Evolutionary conservation across 805 yeast species (phyloP).

Genomic region (Candida gorgasii): DNA sequence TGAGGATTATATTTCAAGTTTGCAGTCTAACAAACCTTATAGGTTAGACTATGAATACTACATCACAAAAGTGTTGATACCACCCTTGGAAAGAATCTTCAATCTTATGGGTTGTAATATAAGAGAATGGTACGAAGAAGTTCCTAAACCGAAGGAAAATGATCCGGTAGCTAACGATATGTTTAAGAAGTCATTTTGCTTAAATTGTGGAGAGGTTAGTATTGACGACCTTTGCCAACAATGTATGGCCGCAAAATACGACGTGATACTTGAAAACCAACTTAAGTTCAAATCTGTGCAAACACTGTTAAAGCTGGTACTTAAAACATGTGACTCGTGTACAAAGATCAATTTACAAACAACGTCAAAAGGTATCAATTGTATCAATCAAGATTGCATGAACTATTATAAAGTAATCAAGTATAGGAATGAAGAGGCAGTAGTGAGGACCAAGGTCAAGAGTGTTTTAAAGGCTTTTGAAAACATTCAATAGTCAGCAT

Average conservation of each 20-base stretch:
- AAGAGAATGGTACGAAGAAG: slow-evolving; percentile 68
- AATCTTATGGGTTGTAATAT: slow-evolving; percentile 82
- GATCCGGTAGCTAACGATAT: not conserved
- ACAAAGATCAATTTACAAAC: slow-evolving; percentile 2
- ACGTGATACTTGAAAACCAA: slow-evolving; percentile 4
- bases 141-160: slow-evolving; percentile 44
- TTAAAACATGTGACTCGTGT: slow-evolving; percentile 12
- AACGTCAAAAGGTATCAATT: not conserved
- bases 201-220: slow-evolving; percentile 21
- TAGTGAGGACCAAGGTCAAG: too few relatives aligned
- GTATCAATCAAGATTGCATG: slow-evolving; percentile 16
- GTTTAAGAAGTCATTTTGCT: slow-evolving; percentile 19
- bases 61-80: slow-evolving; percentile 77
- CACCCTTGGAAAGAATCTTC: slow-evolving; percentile 86
- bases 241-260: slow-evolving; percentile 4
- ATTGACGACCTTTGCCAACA: slow-evolving; percentile 7
- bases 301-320: not conserved
- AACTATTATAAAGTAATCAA: slow-evolving; percentile 14
- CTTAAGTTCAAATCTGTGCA: slow-evolving; percentile 8
- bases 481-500: too few relatives aligned
- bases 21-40: slow-evolving; percentile 30
- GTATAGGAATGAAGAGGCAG: slow-evolving; percentile 8
- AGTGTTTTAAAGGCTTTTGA: too few relatives aligned
- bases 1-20: slow-evolving; percentile 56
- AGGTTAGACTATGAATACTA: slow-evolving; percentile 82